These are phyloP conservation scores for Apocynum venetum DNA, from an alignment of 257 asterid genomes.

Conservation along the genomic window DNA sequence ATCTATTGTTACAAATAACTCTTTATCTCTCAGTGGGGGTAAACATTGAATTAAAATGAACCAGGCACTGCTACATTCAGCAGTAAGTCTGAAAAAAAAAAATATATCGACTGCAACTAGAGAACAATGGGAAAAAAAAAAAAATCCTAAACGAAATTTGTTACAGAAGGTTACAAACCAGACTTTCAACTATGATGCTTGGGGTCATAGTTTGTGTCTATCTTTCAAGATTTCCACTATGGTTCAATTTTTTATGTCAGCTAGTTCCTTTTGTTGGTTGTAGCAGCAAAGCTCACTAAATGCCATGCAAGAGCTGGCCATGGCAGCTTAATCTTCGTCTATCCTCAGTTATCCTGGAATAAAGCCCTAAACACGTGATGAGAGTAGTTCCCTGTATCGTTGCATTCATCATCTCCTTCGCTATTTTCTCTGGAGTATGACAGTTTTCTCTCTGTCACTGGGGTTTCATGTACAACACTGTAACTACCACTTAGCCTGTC, in stretches of 20 bases:
- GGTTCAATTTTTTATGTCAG: neutral
- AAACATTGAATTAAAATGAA: neutral
- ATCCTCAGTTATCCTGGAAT: constrained; percentile 53
- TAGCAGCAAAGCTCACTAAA: neutral
- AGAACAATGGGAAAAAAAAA: neutral
- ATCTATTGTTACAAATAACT: neutral
- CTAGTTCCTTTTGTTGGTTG: neutral
- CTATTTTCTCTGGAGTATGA: constrained; percentile 20
- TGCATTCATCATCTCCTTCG: constrained; percentile 24
- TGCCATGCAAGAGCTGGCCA: neutral
- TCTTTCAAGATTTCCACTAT: neutral
- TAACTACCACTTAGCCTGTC: constrained; percentile 25
- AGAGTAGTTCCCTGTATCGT: constrained; percentile 29
- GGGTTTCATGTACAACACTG: constrained; percentile 77
- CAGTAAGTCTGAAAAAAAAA: no score
- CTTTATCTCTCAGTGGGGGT: neutral
- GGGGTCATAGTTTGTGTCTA: neutral
- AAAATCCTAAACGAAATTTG: neutral
- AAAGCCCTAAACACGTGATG: constrained; percentile 64
- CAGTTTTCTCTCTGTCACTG: constrained; percentile 51
- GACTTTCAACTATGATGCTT: neutral
- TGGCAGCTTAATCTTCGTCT: neutral
- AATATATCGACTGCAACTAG: no score
- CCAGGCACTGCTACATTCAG: no score
- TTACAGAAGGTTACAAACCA: neutral